phyloP scores from a whole-genome alignment of 163 green algal species.

The Coccomyxa subellipsoidea region DNA sequence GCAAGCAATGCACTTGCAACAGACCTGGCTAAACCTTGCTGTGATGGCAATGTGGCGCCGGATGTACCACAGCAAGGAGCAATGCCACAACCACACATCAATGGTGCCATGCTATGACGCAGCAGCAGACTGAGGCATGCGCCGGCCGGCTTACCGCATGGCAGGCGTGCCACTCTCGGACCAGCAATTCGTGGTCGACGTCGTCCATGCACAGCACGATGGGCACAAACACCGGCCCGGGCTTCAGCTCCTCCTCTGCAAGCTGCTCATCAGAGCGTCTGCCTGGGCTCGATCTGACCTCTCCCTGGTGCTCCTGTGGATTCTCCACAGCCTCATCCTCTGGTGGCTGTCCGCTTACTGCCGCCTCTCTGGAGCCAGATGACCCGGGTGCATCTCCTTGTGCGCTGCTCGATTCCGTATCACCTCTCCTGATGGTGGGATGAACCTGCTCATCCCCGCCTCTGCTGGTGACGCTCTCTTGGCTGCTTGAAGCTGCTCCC shows the following conservation, averaged over 20 bases:
- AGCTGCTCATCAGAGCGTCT: too few species aligned
- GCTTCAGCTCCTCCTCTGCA: neutral
- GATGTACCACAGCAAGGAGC: too few species aligned
- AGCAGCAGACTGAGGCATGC: neutral
- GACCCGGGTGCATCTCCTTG: neutral
- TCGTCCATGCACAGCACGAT: constrained; percentile 63
- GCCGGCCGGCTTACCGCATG: neutral
- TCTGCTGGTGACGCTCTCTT: neutral
- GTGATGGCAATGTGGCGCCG: too few species aligned
- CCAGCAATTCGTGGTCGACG: constrained; percentile 46
- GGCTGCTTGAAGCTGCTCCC: neutral
- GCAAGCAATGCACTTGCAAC: too few species aligned
- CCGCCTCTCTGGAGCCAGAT: neutral
- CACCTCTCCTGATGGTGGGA: neutral
- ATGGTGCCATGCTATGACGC: too few species aligned
- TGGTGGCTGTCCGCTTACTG: neutral
- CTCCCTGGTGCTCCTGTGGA: neutral
- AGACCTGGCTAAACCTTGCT: too few species aligned
- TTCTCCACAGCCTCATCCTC: neutral
- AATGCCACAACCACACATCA: too few species aligned
- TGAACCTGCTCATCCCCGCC: neutral
- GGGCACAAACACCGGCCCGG: constrained; percentile 64
- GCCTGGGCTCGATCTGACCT: neutral
- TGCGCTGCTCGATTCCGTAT: neutral
- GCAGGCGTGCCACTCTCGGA: constrained; percentile 39